Evolutionary conservation across 257 asterid species (phyloP), one percentile per base, ranked within the genome.

Genomic region (Nicotiana noctiflora): DNA sequence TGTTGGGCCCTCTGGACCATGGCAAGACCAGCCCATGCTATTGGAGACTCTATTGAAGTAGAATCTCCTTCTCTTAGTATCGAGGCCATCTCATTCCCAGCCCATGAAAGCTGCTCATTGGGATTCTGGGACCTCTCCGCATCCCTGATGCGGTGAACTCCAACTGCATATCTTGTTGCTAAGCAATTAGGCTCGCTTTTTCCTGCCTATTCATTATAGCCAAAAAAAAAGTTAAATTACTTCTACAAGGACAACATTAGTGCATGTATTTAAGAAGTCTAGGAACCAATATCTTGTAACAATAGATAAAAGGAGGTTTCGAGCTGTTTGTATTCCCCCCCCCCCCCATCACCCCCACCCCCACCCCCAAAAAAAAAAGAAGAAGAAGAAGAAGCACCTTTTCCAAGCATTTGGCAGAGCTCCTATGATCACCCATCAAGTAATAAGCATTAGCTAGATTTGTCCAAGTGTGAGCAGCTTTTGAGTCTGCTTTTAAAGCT

Each of bases 1-100:
- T 96, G 98, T 55, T 94, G 99, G 77, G 97, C 91, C 86, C 91
- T 94, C 91, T 94, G 98, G 83, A 82, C 98, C 93, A 90, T 85
- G 51, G 98, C 98, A 82, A 96, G 93, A 81, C 99, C 99, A 19
- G 97, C 93, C 99, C 99, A 96, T 32, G 97, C 97, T 79, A 92
- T 83, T 25, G 93, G 94, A 83, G 93, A 87, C 86, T 96, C 99
- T 79, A 91, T 90, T 82, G 81, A 70, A 46, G 87, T 32, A 59
- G 97, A 89, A 80, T 96, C 98, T 55, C 99, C 98, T 84, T 96
- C 99, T 83, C 97, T 90, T 67, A 93, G 81, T 60, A 96, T 91
- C 3, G 99, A 94, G 75, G 98, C 99, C 97, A 96, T 96, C 87
- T 96, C 99, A 82, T 93, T 94, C 77, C 99, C 97, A 7, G 99